Conservation (phyloP, 1,284 basidiomycete genomes). For the Microbotryum lychnidis-dioicae region DNA sequence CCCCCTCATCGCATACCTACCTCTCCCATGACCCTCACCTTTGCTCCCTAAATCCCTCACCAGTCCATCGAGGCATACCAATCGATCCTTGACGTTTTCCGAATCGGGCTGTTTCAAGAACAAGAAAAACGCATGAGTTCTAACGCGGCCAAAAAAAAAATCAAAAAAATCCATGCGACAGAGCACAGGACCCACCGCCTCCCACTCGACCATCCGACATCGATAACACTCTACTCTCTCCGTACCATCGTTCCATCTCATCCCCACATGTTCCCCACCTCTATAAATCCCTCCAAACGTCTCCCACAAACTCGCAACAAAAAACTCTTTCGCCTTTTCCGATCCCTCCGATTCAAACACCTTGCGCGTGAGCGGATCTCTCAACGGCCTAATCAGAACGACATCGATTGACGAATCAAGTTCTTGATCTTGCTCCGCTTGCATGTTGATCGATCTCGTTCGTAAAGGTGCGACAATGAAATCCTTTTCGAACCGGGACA, state of each 20-base stretch:
- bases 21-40: too few relatives aligned
- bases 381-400: slow-evolving; percentile 67
- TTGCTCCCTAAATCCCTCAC: slow-evolving; percentile 15
- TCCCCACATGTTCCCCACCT: slow-evolving; percentile 58
- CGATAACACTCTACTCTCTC: slow-evolving; percentile 71
- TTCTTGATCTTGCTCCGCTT: not conserved
- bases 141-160: too few relatives aligned
- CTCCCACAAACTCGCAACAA: slow-evolving; percentile 40
- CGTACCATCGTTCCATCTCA: slow-evolving; percentile 67
- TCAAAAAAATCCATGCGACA: too few relatives aligned
- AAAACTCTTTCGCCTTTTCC: slow-evolving; percentile 33
- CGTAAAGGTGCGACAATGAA: slow-evolving; percentile 66
- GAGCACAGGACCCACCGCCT: slow-evolving; percentile 65
- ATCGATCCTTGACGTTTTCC: slow-evolving; percentile 11
- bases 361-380: slow-evolving; percentile 52
- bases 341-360: slow-evolving; percentile 44
- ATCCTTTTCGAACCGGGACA: slow-evolving; percentile 69
- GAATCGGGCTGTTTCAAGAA: not conserved
- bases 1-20: too few relatives aligned
- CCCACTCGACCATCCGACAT: slow-evolving; percentile 75
- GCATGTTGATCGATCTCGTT: slow-evolving; percentile 8
- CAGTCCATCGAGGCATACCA: slow-evolving; percentile 26
- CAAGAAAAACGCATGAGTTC: not conserved
- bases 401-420: slow-evolving; percentile 57
- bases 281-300: slow-evolving; percentile 62